Conservation (phyloP, 116 monocot species). For the Cymodocea nodosa region DNA sequence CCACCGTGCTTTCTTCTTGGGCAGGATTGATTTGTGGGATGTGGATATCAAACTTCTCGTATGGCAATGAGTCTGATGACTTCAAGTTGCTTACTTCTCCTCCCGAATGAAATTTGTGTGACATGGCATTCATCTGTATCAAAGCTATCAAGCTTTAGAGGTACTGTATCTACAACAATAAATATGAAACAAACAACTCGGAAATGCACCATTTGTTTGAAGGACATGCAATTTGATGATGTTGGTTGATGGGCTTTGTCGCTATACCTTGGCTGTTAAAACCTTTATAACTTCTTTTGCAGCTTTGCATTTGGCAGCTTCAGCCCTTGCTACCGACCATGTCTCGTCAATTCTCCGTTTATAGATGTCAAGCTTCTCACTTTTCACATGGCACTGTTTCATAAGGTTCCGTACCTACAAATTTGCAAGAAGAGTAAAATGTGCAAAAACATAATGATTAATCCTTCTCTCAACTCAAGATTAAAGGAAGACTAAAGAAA, state of each 20-base stretch:
- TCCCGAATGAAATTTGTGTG: conserved; percentile 24
- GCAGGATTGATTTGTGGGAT: conserved; percentile 3
- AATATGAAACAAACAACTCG: background rate
- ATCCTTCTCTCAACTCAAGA: no score
- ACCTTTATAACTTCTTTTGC: conserved; percentile 66
- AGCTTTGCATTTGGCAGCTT: conserved; percentile 85
- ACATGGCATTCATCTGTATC: conserved; percentile 44
- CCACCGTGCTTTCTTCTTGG: conserved; percentile 3
- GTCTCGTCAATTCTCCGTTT: conserved; percentile 64
- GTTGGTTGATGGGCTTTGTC: background rate
- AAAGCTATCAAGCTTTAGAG: background rate
- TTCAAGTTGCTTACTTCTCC: conserved; percentile 16
- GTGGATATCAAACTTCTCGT: conserved; percentile 9
- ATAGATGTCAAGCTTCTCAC: conserved; percentile 38
- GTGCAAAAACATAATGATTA: no score
- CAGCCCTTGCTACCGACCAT: conserved; percentile 61
- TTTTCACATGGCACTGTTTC: conserved; percentile 47
- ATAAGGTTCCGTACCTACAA: conserved; percentile 35
- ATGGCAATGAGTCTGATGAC: background rate
- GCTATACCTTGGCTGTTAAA: conserved; percentile 43
- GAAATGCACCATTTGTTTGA: background rate
- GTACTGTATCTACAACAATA: background rate
- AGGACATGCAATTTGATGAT: background rate
- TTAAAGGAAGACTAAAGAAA: no score
- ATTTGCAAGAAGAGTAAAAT: background rate